phyloP scores from a whole-genome alignment of 2,329 filamentous ascomycete genomes.

The Neofusicoccum ribis region DNA sequence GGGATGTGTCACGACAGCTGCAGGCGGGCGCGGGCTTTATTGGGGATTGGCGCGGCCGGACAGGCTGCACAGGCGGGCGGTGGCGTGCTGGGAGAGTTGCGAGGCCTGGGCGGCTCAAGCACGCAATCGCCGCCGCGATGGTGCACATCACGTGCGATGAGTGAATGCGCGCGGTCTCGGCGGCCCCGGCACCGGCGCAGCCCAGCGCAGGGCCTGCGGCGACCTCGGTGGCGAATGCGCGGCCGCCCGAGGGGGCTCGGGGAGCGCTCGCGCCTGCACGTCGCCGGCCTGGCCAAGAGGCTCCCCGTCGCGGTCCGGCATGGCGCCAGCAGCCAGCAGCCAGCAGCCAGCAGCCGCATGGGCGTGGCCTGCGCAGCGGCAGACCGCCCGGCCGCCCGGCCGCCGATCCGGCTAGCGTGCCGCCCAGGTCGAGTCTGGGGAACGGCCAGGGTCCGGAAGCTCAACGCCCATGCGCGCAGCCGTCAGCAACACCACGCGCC shows the following conservation, averaged over 20 bases:
- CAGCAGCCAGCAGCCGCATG: background rate
- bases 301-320: background rate
- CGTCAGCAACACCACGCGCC: slow-evolving; percentile 6
- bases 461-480: slow-evolving; percentile 6
- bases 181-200: background rate
- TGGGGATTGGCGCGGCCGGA: background rate
- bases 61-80: slow-evolving; percentile 1
- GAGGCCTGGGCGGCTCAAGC: slow-evolving; percentile 4
- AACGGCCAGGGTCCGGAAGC: slow-evolving; percentile 6
- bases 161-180: background rate
- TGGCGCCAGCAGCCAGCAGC: background rate
- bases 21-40: slow-evolving; percentile 10
- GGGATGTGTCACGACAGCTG: slow-evolving; percentile 11
- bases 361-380: too few species aligned
- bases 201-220: background rate
- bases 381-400: background rate
- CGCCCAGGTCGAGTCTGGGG: background rate
- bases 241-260: background rate
- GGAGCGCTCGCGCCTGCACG: background rate
- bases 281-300: background rate
- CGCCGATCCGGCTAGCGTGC: slow-evolving; percentile 6
- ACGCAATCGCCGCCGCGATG: slow-evolving; percentile 6
- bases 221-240: background rate
- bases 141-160: slow-evolving; percentile 5
- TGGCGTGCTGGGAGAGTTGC: slow-evolving; percentile 13